These are phyloP conservation scores for Diaporthe ilicicola DNA, from an alignment of 2,329 filamentous ascomycete genomes.

Conservation along the genomic window DNA sequence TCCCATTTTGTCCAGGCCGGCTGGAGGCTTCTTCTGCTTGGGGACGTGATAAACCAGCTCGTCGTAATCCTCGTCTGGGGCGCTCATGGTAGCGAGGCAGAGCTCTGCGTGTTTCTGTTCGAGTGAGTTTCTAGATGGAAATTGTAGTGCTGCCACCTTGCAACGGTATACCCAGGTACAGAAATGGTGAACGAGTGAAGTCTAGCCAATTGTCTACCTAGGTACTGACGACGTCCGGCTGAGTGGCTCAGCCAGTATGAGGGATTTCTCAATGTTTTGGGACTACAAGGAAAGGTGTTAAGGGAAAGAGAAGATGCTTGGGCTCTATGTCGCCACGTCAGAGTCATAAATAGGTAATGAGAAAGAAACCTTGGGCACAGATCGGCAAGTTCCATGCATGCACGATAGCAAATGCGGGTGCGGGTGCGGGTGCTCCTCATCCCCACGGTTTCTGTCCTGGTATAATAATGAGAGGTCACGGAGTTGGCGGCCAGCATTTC, in stretches of 20 bases:
- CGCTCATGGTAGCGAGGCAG: slow-evolving; percentile 32
- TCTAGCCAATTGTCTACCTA: too few species aligned
- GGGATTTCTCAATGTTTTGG: neutral
- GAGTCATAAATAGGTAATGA: neutral
- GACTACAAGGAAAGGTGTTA: slow-evolving; percentile 2
- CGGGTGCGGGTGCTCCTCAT: slow-evolving; percentile 18
- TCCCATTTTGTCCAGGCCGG: slow-evolving; percentile 45
- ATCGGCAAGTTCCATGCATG: slow-evolving; percentile 14
- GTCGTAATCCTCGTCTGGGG: slow-evolving; percentile 44
- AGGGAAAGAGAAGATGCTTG: neutral
- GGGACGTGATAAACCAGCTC: slow-evolving; percentile 49
- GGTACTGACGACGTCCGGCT: too few species aligned
- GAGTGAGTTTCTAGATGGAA: neutral
- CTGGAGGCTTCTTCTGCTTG: slow-evolving; percentile 46
- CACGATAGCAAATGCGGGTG: slow-evolving; percentile 21
- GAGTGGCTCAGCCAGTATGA: neutral
- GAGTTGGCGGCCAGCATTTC: slow-evolving; percentile 11
- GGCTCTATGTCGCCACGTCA: slow-evolving; percentile 12
- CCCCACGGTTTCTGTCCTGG: slow-evolving; percentile 3
- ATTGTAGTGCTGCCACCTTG: too few species aligned
- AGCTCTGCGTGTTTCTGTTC: neutral
- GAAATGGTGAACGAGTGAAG: neutral
- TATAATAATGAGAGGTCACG: slow-evolving; percentile 14
- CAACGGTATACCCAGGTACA: neutral
- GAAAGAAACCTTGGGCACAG: neutral